phyloP scores from a whole-genome alignment of 2,329 filamentous ascomycete genomes.

The Alternaria conjuncta region DNA sequence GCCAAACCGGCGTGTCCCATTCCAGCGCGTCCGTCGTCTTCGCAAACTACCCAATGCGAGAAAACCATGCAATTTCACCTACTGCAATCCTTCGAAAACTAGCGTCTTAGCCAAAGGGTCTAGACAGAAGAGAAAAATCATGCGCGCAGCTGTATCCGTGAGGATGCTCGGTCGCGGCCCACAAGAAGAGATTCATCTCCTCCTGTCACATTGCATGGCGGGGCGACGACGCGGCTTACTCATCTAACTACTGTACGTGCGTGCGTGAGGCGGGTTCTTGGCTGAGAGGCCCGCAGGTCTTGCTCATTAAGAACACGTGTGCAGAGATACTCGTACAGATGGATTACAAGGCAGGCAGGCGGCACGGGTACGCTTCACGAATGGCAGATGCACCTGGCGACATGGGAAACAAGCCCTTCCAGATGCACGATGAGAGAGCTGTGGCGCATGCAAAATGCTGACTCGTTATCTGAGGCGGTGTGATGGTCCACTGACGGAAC shows the following conservation, averaged over 20 bases:
- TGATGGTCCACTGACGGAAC: not conserved
- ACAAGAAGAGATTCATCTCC: not conserved
- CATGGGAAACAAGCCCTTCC: not conserved
- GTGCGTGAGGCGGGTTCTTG: not conserved
- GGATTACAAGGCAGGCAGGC: not conserved
- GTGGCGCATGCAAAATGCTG: not conserved
- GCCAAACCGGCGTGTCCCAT: conserved; percentile 1
- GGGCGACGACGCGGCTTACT: not conserved
- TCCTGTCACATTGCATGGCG: conserved; percentile 1
- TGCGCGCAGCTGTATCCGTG: not conserved
- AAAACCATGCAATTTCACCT: not conserved
- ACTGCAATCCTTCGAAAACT: not conserved
- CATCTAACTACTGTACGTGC: not conserved
- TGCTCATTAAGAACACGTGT: not conserved
- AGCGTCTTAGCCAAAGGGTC: not conserved
- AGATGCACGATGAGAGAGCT: not conserved
- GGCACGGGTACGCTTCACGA: not conserved
- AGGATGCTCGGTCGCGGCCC: not conserved
- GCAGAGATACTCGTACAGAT: not conserved
- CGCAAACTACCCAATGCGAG: not conserved
- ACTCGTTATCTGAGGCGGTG: conserved; percentile 1
- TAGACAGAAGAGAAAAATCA: not conserved
- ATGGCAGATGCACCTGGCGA: not conserved
- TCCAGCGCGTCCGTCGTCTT: not conserved
- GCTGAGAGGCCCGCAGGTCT: not conserved